Evolutionary conservation across 306 rosid genomes (phyloP).

Genomic region (Geum urbanum): DNA sequence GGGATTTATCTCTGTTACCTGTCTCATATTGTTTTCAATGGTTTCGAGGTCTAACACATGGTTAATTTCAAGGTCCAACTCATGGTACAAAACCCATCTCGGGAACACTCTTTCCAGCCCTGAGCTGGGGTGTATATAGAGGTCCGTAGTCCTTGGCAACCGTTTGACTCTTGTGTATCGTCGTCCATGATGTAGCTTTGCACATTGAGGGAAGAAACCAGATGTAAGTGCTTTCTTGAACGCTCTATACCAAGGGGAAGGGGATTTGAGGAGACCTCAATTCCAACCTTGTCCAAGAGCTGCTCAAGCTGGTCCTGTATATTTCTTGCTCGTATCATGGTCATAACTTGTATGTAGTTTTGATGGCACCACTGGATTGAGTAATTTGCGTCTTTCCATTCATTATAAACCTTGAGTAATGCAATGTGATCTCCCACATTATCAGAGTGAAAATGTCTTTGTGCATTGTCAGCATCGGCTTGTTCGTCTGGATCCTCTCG

Average conservation of each 20-base stretch:
- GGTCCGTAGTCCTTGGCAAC: too few species aligned
- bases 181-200: too few species aligned
- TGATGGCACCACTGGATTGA: constrained; percentile 86
- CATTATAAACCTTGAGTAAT: constrained; percentile 65
- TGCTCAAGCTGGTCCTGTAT: constrained; percentile 76
- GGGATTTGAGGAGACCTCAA: constrained; percentile 53
- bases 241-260: constrained; percentile 45
- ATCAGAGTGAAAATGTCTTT: constrained; percentile 71
- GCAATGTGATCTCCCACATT: constrained; percentile 89
- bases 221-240: constrained; percentile 53
- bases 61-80: constrained; percentile 6
- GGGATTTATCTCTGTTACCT: constrained; percentile 63
- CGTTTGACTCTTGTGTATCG: too few species aligned
- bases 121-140: too few species aligned
- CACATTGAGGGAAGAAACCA: too few species aligned
- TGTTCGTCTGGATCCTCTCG: constrained; percentile 61
- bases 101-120: too few species aligned
- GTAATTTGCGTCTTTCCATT: constrained; percentile 83
- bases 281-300: constrained; percentile 77
- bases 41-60: constrained; percentile 79
- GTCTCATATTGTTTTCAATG: constrained; percentile 73
- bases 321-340: constrained; percentile 90
- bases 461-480: constrained; percentile 81
- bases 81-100: too few species aligned
- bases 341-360: constrained; percentile 83